Evolutionary conservation across 1,284 basidiomycete species (phyloP).

Genomic region (Sanghuangporus sanghuang): DNA sequence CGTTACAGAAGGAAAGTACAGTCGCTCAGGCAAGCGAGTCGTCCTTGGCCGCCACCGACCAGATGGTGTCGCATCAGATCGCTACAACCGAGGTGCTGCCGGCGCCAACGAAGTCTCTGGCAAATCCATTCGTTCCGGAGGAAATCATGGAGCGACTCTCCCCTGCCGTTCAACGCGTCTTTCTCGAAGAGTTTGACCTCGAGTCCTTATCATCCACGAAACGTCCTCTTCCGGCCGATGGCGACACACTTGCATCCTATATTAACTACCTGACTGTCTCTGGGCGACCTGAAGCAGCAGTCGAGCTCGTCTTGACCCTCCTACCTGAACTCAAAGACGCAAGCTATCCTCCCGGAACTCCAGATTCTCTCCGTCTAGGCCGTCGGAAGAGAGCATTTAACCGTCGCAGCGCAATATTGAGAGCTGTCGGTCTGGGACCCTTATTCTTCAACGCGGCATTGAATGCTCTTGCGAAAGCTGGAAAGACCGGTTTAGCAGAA

Average conservation of each 20-base stretch:
- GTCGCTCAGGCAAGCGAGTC: neutral
- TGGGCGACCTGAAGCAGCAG: conserved; percentile 40
- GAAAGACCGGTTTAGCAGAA: conserved; percentile 52
- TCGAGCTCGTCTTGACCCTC: conserved; percentile 41
- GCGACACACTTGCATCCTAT: conserved; percentile 44
- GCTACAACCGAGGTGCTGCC: neutral
- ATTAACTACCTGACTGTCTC: conserved; percentile 48
- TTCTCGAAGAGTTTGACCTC: conserved; percentile 7
- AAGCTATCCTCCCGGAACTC: conserved; percentile 32
- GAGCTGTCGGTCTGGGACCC: conserved; percentile 50
- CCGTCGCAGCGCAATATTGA: conserved; percentile 16
- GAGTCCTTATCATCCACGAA: neutral
- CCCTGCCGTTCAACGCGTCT: neutral
- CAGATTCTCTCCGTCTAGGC: conserved; percentile 19
- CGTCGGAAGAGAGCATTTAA: neutral
- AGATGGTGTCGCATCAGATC: neutral
- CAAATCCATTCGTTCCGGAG: neutral
- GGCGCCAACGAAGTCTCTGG: neutral
- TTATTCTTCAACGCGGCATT: conserved; percentile 52
- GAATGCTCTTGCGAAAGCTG: conserved; percentile 54
- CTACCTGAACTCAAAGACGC: conserved; percentile 48
- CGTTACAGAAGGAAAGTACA: neutral
- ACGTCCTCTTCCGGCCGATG: conserved; percentile 27
- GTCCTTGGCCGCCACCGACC: neutral
- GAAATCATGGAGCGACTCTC: neutral